Conservation (phyloP, 306 rosid genomes). For the Lablab purpureus region DNA sequence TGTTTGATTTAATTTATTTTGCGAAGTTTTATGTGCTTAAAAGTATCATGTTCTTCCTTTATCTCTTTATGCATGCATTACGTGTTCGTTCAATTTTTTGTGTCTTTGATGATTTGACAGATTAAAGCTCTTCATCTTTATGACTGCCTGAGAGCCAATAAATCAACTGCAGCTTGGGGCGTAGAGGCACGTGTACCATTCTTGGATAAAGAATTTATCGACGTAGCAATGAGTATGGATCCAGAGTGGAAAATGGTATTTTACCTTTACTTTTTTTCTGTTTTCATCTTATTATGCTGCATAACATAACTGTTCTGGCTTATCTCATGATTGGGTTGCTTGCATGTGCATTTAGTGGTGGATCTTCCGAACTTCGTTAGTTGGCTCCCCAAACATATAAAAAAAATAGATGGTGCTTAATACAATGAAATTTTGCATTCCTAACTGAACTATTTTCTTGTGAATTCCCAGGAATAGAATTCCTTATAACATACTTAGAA, state of each 20-base stretch:
- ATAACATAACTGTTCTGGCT: conserved; percentile 3
- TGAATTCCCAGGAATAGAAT: neutral
- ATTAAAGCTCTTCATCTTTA: conserved; percentile 96
- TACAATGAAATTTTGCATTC: neutral
- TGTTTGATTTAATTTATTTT: conserved; percentile 28
- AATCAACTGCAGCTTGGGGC: conserved; percentile 99
- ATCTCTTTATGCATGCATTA: conserved; percentile 19
- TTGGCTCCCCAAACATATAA: neutral
- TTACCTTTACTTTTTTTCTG: conserved; percentile 15
- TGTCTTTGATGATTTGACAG: conserved; percentile 55
- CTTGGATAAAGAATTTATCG: conserved; percentile 86
- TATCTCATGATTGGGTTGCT: conserved; percentile 38
- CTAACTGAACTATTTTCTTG: neutral
- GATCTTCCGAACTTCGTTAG: neutral
- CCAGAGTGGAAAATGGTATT: conserved; percentile 96
- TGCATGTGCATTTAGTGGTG: neutral
- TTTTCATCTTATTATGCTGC: conserved; percentile 34
- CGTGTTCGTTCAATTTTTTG: conserved; percentile 34
- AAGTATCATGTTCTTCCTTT: neutral
- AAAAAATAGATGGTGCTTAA: neutral
- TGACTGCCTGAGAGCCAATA: conserved; percentile 96
- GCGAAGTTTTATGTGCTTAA: conserved; percentile 26
- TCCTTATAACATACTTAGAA: neutral
- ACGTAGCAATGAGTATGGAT: conserved; percentile 80
- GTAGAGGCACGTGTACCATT: conserved; percentile 99